Base-by-base conservation (phyloP, 495 filamentous ascomycete genomes). In the Penicillium tannophilum region DNA sequence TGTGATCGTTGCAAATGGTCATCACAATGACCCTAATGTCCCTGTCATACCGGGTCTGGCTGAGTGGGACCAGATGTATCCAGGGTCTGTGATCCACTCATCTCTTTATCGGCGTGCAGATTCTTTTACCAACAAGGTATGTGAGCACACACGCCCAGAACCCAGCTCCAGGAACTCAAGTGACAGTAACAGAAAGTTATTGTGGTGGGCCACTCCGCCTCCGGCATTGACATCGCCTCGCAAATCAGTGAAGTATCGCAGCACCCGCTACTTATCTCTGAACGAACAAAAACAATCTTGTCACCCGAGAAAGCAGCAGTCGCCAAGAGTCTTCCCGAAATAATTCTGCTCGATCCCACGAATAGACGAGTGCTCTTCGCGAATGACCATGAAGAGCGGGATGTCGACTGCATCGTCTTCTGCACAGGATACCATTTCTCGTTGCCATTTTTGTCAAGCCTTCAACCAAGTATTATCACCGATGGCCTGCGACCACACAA, bases 381-480 rank as follows among this genome's bases (percentile, higher is more conserved):
- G 28, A 31, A 59, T 31, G 57, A 51, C 0, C 57, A 31, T 5
- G 57, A 59, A 54, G 51, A 59, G 51, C 16, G 3, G 6, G 50
- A 48, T 11, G 51, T 59, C 7, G 57, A 59, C 23, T 43, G 50
- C 44, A 54, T 59, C 19, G 17, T 59, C 20, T 59, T 59, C 23
- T 59, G 57, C 44, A 59, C 57, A 33, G 57, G 57, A 12, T 59
- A 59, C 24, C 57, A 59, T 31, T 59, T 54, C 23, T 59, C 57
- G 0, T 26, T 59, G 14, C 57, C 57, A 3, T 59, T 59, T 28
- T 43, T 59, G 19, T 59, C 51, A 17, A 49, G 19, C 17, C 51
- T 54, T 14, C 43, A 54, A 30, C 57, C 57, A 7, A 17, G 43
- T 2, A 41, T 59, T 14, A 44, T 59, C 5, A 59, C 57, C 14